Evolutionary conservation across 2,329 filamentous ascomycete species (phyloP), one percentile per base, ranked within the genome.

Genomic region (Stemphylium beticola): DNA sequence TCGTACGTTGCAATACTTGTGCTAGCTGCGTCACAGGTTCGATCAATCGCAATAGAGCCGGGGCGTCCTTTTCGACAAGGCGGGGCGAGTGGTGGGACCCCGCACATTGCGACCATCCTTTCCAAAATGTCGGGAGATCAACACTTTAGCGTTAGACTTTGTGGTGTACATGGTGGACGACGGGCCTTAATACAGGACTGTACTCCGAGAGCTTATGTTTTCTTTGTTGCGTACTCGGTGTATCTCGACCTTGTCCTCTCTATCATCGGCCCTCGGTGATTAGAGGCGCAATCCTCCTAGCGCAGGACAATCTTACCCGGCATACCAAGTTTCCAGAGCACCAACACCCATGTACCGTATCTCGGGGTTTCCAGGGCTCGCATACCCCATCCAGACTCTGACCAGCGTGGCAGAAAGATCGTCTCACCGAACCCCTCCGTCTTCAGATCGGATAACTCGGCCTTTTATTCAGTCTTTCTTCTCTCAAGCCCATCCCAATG

Each of bases 11-110:
- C 12, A 10, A 32, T 4, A 37, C 26, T 24, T 15, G 29, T 24
- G 32, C 44, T 41, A 40, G 41, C 38, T 33, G 44, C 18, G 9
- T 32, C n/a, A 39, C 17, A 57, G 34, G 29, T 31, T 45, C 33
- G 2, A 17, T 32, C 20, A 10, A 38, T 22, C 20, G 15, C 20
- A 55, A 59, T 33, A 54, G 54, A 53, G 43, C 24, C 36, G 52
- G 46, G 58, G 55, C 57, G 53, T 61, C 53, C 55, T 61, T 55
- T 41, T 57, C 55, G 50, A 51, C 52, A 59, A 53, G 50, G 58
- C 55, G 60, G 58, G 53, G 50, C 32, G 40, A 46, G 53, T 61
- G 42, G 53, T 57, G 46, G 53, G 56, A 57, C 58, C 42, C 55
- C 49, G 51, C 55, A 45, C 15, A 49, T 37, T 11, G 20, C 20